Base-by-base conservation (phyloP, 495 filamentous ascomycete genomes). In the Penicillium herquei region DNA sequence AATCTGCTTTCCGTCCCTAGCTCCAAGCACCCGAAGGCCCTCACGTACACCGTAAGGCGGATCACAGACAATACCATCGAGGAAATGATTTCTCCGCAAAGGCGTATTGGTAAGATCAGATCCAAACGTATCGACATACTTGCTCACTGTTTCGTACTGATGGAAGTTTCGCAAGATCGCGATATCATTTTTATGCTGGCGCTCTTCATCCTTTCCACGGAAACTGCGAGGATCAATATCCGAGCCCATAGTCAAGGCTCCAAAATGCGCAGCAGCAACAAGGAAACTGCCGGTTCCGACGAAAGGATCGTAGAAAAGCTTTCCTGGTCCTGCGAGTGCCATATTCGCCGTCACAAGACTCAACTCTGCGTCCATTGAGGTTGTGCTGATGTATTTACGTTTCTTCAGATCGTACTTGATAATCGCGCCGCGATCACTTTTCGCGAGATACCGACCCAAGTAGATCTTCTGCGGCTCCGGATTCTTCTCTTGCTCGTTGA, bases 41-140 rank as follows among this genome's bases (percentile, higher is more conserved):
- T 99, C 94, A 10, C 94, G 82, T 13, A 99, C 90, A n/a, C 94
- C 94, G 65, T 99, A 99, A 0, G 94, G 94, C 13, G 94, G 94
- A 70, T 99, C 94, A 59, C 94, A 97, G n/a, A 97, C 72, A 55
- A 99, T 93, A 2, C 87, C 91, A 72, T 99, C 92, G 37, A 98
- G 82, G 49, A 88, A 79, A 30, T 63, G 61, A 7, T 47, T 40
- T 14, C 64, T 69, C 37, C 89, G 75, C 14, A 98, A 63, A 2
- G 94, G 95, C 9, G 86, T 87, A 66, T 99, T 92, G 3, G 92
- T 97, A 21, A 99, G 64, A 70, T 99, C 94, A 1, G 89, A 86
- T 5, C 91, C 82, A 54, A 96, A 96, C 18, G 81, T 78, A 61
- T 92, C 92, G 0, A 92, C 72, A 52, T 91, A 84, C 30, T 78